Base-by-base conservation (phyloP, 352 stramenopile species). In the Phytophthora citrophthora region DNA sequence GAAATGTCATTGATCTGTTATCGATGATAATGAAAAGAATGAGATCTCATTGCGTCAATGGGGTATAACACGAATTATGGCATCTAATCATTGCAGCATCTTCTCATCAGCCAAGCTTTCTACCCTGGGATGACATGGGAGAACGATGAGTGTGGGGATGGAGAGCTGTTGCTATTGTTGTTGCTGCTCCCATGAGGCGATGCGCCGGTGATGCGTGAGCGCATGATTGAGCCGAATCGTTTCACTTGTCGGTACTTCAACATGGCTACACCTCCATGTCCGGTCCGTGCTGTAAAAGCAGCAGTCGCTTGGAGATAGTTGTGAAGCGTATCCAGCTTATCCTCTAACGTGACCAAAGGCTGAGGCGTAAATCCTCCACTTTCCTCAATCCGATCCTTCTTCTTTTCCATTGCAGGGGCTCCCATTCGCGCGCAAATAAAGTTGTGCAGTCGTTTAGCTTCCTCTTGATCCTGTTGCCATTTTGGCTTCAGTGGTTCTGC, bases 341-440 rank as follows among this genome's bases (percentile, higher is more conserved):
- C 70, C 3, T 88, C 82, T 9, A 93, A 53, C 2, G 71, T 75
- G 11, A 81, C 53, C 0, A 71, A 55, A 6, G 76, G 61, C 7
- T 72, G 69, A 2, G 74, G 72, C 8, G 77, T 89, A 41, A 89
- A 89, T 2, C 79, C 83, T 0, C 62, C 74, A 8, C 64, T 70
- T 2, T 86, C 65, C 12, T 79, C 69, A 0, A 38, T 65, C 0
- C 51, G 54, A 9, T 68, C 64, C 38, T 79, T 76, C 46, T 79
- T 75, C 32, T 63, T 63, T 2, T 70, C 58, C 9, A 58, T 49
- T 11, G 49, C 24, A 1, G 68, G 62, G 18, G 67, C 41, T 0
- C 77, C 76, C 70, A 93, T 77, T n/a, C 79, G 79, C 4, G 74
- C 70, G 53, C 79, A 91, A 27, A 93, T 75, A 54, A 93, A 87